Evolutionary conservation across 257 asterid species (phyloP).

Genomic region (Pogostemon cablin): DNA sequence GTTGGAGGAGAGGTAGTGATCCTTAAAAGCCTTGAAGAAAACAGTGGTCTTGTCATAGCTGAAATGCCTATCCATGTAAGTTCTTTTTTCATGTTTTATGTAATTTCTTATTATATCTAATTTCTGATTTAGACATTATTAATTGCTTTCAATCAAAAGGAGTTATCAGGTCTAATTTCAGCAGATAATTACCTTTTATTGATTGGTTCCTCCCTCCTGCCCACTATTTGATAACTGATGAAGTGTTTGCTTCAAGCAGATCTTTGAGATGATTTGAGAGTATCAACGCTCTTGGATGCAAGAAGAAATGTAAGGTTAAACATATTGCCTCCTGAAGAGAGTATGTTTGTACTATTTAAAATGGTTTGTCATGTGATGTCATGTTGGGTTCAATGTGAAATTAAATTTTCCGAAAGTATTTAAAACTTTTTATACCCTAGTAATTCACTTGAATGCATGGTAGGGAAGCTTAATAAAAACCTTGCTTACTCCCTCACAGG

Average conservation of each 20-base stretch:
- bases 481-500: background rate
- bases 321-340: slow-evolving; percentile 22
- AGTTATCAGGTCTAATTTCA: slow-evolving; percentile 25
- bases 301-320: slow-evolving; percentile 33
- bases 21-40: slow-evolving; percentile 88
- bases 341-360: slow-evolving; percentile 15
- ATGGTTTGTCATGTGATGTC: slow-evolving; percentile 17
- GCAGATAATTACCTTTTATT: slow-evolving; percentile 14
- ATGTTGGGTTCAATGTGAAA: slow-evolving; percentile 15
- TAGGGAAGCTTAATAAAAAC: slow-evolving; percentile 3
- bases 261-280: slow-evolving; percentile 78
- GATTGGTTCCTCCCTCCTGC: background rate
- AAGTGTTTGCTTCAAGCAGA: slow-evolving; percentile 53
- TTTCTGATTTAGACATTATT: background rate
- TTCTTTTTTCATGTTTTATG: slow-evolving; percentile 20
- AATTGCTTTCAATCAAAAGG: slow-evolving; percentile 24
- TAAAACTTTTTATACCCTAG: slow-evolving; percentile 6
- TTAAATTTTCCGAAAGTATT: slow-evolving; percentile 18
- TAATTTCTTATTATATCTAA: background rate
- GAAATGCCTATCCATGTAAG: slow-evolving; percentile 97
- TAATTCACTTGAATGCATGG: slow-evolving; percentile 8
- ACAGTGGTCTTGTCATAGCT: slow-evolving; percentile 70
- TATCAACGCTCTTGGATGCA: slow-evolving; percentile 33
- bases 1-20: slow-evolving; percentile 90
- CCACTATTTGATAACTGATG: slow-evolving; percentile 26